Conservation (phyloP, 2,329 filamentous ascomycete genomes). For the Metarhizium album region DNA sequence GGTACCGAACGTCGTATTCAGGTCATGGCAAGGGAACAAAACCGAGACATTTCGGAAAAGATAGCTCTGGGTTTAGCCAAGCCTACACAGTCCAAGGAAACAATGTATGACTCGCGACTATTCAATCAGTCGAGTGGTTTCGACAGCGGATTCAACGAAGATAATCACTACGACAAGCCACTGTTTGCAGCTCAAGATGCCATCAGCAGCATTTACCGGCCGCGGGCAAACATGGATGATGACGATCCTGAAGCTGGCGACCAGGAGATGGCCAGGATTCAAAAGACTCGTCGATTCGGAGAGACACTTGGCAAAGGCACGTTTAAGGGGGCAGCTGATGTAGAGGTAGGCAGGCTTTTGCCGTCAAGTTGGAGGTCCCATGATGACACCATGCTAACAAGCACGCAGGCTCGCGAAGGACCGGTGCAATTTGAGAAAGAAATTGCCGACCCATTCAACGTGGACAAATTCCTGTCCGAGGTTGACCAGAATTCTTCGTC, state of each 20-base stretch:
- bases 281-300: slow-evolving; percentile 70
- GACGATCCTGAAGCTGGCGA: slow-evolving; percentile 72
- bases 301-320: slow-evolving; percentile 83
- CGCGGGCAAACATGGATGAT: slow-evolving; percentile 62
- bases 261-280: slow-evolving; percentile 76
- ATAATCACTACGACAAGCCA: slow-evolving; percentile 95
- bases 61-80: slow-evolving; percentile 90
- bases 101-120: slow-evolving; percentile 92
- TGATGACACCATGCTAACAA: slow-evolving; percentile 18
- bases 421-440: slow-evolving; percentile 97
- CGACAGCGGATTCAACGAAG: slow-evolving; percentile 88
- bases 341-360: slow-evolving; percentile 48
- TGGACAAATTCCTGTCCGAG: slow-evolving; percentile 86
- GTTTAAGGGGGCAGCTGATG: slow-evolving; percentile 78
- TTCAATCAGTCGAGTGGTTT: slow-evolving; percentile 95
- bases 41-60: slow-evolving; percentile 95
- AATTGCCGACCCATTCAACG: slow-evolving; percentile 74
- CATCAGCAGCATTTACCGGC: slow-evolving; percentile 87
- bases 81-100: slow-evolving; percentile 80
- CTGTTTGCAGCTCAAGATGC: slow-evolving; percentile 93
- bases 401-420: slow-evolving; percentile 59
- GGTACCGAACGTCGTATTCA: slow-evolving; percentile 85
- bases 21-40: slow-evolving; percentile 88
- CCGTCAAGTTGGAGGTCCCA: background rate
- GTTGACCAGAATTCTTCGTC: slow-evolving; percentile 51